Base-by-base conservation (phyloP, 768 basidiomycete species). In the Exsudoporus frostii region DNA sequence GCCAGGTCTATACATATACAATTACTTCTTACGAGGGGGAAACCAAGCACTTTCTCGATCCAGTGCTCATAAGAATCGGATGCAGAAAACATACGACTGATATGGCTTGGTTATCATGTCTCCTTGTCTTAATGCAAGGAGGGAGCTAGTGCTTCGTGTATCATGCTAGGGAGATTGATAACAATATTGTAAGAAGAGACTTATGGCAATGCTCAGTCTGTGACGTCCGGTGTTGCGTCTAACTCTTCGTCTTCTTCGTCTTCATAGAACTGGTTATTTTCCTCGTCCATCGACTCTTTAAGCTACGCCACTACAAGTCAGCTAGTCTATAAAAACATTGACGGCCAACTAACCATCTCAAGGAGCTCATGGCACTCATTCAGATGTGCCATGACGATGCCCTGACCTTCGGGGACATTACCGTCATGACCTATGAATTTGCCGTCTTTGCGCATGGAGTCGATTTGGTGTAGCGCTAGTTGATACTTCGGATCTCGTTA, bases 341-440 rank as follows among this genome's bases (percentile, higher is more conserved):
- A 22, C 5, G 45, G 29, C 7, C 49, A 38, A 65, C 80, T 37
- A 59, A 90, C 90, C 93, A 98, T 96, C 73, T 94, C 93, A 13
- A 98, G 76, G 50, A 98, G 74, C 69, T 98, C 96, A 64, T 98
- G 96, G 54, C 94, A 96, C 71, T 98, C 96, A 58, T 88, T 94
- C 46, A 98, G 74, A 69, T 98, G 93, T 4, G 96, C 95, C 79
- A 93, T 93, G 48, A 98, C 80, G 61, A 96, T 92, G 14, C 92
- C 96, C 68, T 98, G 96, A 3, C 96, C 96, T 69, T 98, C 96
- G 1, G 96, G 96, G 59, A 98, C 83, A 25, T 79, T 76, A 1
- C 96, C 95, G 62, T 97, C 95, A 17, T 81, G 77, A 22, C 92
- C 90, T 24, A 94, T 74, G 64, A 98, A 98, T 64, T 90, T 93